Conservation (phyloP, 73 alveolate genomes). For the Tetrahymena malaccensis region DNA sequence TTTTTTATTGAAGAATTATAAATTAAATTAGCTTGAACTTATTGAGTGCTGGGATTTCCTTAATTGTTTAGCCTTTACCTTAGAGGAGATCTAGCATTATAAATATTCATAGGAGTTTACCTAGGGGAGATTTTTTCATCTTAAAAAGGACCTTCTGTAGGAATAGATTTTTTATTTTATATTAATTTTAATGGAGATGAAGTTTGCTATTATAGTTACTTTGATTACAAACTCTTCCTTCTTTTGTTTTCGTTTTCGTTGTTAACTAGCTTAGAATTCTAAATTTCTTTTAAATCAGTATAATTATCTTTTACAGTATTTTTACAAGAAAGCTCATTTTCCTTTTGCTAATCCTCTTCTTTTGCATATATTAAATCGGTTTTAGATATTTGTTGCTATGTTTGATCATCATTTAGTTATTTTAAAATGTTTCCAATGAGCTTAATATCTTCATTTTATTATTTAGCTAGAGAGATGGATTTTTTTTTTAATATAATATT, state of each 20-base stretch:
- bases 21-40: background rate
- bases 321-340: background rate
- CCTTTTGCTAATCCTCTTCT: background rate
- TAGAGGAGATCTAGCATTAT: background rate
- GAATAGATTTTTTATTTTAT: background rate
- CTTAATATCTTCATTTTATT: background rate
- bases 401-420: background rate
- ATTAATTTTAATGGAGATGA: background rate
- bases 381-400: background rate
- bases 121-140: background rate
- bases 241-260: background rate
- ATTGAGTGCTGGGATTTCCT: background rate
- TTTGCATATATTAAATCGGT: background rate
- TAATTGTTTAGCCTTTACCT: background rate
- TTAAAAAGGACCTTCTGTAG: background rate
- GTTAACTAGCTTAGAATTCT: background rate
- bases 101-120: background rate
- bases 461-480: background rate
- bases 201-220: background rate
- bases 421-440: background rate
- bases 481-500: background rate
- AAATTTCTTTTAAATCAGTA: background rate
- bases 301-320: background rate
- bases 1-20: background rate
- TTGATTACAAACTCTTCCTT: background rate